Base-by-base conservation (phyloP, 352 stramenopile species). In the Phytophthora crassamura region DNA sequence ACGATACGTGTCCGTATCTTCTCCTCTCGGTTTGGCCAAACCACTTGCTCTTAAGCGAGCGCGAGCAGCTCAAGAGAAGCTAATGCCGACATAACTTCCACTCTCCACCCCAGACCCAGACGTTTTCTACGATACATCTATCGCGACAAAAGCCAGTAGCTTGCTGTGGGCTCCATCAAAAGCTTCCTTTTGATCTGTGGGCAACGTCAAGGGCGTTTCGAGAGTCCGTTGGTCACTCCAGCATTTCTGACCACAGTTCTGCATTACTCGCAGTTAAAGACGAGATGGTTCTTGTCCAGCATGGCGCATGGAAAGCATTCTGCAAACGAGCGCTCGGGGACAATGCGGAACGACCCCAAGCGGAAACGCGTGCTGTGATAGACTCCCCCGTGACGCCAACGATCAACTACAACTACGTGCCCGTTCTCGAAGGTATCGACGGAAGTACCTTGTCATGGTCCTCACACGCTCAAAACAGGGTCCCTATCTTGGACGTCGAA, bases 401-500 rank as follows among this genome's bases (percentile, higher is more conserved):
- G 25, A 34, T 38, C 28, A 68, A 48, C 30, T 67, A 57, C 16
- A 65, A 61, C 42, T 61, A 63, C 51, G 15, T 76, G 8, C 68
- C 68, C 4, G 68, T 76, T 16, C 68, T 76, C 32, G 68, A 76
- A 63, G 63, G 58, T 5, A 34, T 68, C 14, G 59, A 64, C 9
- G 48, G 50, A 14, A 72, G 50, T 46, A 33, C 50, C 16, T 49
- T 69, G 22, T 69, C 57, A 2, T 69, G 47, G 53, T 66, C 52
- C 0, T 53, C 64, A 2, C 59, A 63, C 15, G 25, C 18, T 15
- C 56, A 68, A 6, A 69, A 43, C 18, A 55, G 47, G 32, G 54
- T 76, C 16, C 68, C 68, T 2, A 76, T 76, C n/a, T 34, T 76
- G 22, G 68, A 71, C 39, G 28, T 69, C 12, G 63, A 72, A 55